Base-by-base conservation (phyloP, 306 rosid species). In the Mimosa pudica region DNA sequence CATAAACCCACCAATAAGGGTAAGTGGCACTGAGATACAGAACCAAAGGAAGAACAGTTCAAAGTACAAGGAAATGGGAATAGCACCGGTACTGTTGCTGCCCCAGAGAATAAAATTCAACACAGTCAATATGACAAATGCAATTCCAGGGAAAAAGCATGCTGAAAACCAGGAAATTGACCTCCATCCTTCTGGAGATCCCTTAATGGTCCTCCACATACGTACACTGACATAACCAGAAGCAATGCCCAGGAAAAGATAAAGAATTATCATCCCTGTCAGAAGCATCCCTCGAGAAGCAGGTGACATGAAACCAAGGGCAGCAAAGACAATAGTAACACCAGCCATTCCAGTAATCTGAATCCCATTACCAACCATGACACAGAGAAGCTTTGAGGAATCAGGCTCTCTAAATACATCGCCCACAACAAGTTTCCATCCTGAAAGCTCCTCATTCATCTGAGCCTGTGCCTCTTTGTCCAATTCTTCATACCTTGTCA, bases 401-500 rank as follows among this genome's bases (percentile, higher is more conserved):
- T 83, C 87, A 41, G 98, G 98, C 87, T 94, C 98, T 79, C 98
- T 90, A 86, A 94, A 94, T 24, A 92, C 98, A 78, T 94, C 98
- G 46, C 98, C 98, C 77, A 94, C 98, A 80, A 94, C 98, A 86
- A 94, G 97, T 85, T 94, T 94, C 97, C 98, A 94, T 78, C 98
- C 98, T 32, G 98, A 94, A 81, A 94, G 98, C 88, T 94, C 98
- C 83, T 94, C 98, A 46, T 92, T 94, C 97, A 94, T 94, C 83
- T 94, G 97, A 33, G 94, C 98, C 84, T 94, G 98, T 65, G 98
- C 77, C 84, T 94, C 98, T 85, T 94, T 94, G 88, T 94, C 97
- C 88, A 94, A 82, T 75, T 94, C 98, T 81, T 94, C 98, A 73
- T 94, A 94, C 89, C 90, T 89, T 62, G 98, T 92, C 85, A 94